These are phyloP conservation scores for Suillus alpinus DNA, from an alignment of 768 basidiomycete genomes.

Conservation along the genomic window DNA sequence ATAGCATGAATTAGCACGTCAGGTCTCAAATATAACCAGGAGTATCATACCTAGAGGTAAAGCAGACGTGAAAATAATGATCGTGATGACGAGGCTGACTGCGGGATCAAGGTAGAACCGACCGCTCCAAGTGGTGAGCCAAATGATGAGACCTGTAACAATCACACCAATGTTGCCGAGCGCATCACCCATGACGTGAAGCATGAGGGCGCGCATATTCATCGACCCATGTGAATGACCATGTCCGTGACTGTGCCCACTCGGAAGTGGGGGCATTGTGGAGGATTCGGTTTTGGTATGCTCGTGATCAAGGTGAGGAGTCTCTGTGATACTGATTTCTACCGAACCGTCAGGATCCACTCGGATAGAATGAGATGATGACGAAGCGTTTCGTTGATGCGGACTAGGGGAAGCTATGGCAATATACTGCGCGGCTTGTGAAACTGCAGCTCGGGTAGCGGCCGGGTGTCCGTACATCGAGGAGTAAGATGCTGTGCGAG, in stretches of 20 bases:
- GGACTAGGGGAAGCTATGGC: conserved; percentile 28
- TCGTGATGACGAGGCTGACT: conserved; percentile 90
- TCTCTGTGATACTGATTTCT: not conserved
- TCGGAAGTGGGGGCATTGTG: conserved; percentile 3
- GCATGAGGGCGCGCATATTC: conserved; percentile 94
- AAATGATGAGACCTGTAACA: conserved; percentile 90
- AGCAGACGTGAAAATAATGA: conserved; percentile 95
- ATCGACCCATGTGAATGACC: conserved; percentile 63
- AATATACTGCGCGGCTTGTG: conserved; percentile 83
- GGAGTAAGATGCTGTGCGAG: conserved; percentile 46
- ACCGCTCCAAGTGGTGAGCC: conserved; percentile 81
- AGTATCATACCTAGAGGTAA: conserved; percentile 72
- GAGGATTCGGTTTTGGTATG: conserved; percentile 39
- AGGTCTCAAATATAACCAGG: conserved; percentile 3
- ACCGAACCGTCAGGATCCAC: not conserved
- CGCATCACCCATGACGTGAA: conserved; percentile 96
- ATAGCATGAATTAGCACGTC: conserved; percentile 6
- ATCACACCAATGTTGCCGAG: conserved; percentile 98
- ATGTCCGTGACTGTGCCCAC: conserved; percentile 22
- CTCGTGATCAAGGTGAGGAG: conserved; percentile 28
- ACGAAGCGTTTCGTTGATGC: conserved; percentile 14
- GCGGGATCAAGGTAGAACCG: conserved; percentile 92
- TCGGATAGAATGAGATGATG: conserved; percentile 20
- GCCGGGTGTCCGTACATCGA: conserved; percentile 75
- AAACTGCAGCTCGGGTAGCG: conserved; percentile 67